phyloP scores from a whole-genome alignment of 2,329 filamentous ascomycete species.

The Cordyceps cateniannulata region DNA sequence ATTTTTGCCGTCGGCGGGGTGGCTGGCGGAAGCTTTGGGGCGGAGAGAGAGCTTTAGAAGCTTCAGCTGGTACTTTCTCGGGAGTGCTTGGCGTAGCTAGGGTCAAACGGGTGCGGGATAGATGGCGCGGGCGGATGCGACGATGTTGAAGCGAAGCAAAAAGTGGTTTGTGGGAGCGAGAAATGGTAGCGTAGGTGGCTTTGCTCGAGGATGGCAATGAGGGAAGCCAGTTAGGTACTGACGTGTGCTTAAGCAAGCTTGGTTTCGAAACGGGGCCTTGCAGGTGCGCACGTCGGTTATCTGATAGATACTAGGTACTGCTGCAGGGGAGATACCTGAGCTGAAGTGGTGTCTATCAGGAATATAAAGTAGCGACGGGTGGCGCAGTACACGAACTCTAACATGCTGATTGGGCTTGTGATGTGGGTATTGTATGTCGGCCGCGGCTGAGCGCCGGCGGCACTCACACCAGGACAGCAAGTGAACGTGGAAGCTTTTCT shows the following conservation, averaged over 20 bases:
- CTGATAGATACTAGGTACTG: not conserved
- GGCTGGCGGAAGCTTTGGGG: constrained; percentile 8
- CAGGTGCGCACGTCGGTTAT: constrained; percentile 1
- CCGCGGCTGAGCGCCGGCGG: constrained; percentile 2
- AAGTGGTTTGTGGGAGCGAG: constrained; percentile 13
- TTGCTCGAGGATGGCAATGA: constrained; percentile 22
- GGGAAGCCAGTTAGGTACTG: constrained; percentile 15
- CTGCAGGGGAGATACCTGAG: constrained; percentile 4
- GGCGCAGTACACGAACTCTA: not conserved
- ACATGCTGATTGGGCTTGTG: constrained; percentile 7
- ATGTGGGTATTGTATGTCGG: constrained; percentile 3
- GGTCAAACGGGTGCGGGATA: not conserved
- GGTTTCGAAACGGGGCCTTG: constrained; percentile 10
- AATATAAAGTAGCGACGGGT: too few species aligned
- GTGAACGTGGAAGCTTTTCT: not conserved
- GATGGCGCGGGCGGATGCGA: not conserved
- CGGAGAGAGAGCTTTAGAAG: not conserved
- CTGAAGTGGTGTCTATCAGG: too few species aligned
- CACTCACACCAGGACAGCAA: not conserved
- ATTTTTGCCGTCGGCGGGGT: constrained; percentile 39
- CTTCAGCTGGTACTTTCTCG: not conserved
- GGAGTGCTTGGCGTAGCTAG: not conserved
- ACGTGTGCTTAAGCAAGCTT: constrained; percentile 17
- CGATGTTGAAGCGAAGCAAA: constrained; percentile 9
- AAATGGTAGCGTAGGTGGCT: constrained; percentile 26